A percentile compares a stretch with the other conserved stretches of the same genome.
Evolutionary conservation across 768 basidiomycete genomes (phyloP).

Genomic region (Gymnopilus junonius): DNA sequence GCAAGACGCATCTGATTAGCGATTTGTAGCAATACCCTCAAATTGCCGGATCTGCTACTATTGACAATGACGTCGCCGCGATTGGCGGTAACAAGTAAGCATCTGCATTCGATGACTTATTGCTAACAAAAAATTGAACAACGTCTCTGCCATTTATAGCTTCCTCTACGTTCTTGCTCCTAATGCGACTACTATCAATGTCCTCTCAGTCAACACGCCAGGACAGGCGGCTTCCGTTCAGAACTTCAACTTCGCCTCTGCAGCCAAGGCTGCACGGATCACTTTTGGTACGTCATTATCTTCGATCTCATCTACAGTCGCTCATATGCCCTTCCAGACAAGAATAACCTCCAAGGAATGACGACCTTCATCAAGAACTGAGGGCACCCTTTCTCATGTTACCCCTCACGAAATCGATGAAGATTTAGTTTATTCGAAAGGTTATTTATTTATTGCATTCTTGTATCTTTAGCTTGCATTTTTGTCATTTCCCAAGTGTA

Average conservation of each 20-base stretch:
- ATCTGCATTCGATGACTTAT: neutral
- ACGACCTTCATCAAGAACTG: slow-evolving; percentile 11
- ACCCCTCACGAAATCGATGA: neutral
- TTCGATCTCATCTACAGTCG: neutral
- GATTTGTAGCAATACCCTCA: slow-evolving; percentile 43
- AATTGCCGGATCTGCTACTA: slow-evolving; percentile 37
- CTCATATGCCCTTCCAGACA: neutral
- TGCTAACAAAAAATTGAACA: neutral
- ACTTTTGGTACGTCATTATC: slow-evolving; percentile 7
- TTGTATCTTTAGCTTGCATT: neutral
- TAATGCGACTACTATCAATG: slow-evolving; percentile 30
- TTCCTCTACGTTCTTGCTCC: slow-evolving; percentile 35
- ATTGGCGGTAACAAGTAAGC: slow-evolving; percentile 42
- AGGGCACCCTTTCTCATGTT: neutral
- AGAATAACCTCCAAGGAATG: slow-evolving; percentile 17
- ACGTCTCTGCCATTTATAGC: slow-evolving; percentile 10
- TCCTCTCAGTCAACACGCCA: slow-evolving; percentile 30
- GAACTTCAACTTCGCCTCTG: slow-evolving; percentile 29
- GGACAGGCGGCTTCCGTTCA: slow-evolving; percentile 29
- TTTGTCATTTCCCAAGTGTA: neutral
- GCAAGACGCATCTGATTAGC: neutral
- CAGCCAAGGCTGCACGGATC: slow-evolving; percentile 14
- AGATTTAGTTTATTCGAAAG: neutral
- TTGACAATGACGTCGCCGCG: slow-evolving; percentile 45
- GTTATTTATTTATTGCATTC: neutral